Evolutionary conservation across 257 asterid species (phyloP).

Genomic region (Solanum okadae): DNA sequence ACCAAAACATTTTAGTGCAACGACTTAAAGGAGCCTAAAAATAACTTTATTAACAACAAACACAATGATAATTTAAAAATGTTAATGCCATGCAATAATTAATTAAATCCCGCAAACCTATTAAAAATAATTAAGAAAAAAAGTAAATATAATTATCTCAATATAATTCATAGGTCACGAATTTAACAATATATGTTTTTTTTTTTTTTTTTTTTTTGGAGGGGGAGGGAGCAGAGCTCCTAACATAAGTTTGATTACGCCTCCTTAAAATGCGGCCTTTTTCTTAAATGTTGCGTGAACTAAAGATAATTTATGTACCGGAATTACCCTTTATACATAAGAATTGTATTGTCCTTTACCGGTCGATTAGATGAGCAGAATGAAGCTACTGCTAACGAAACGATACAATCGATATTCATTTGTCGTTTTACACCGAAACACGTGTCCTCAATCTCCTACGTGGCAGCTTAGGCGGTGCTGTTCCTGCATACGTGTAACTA

Average conservation of each 20-base stretch:
- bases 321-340: not conserved
- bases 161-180: no score
- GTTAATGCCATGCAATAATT: not conserved
- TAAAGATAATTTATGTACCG: not conserved
- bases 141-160: not conserved
- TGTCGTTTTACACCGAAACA: not conserved
- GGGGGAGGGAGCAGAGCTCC: not conserved
- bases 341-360: not conserved
- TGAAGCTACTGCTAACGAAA: not conserved
- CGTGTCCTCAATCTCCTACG: not conserved
- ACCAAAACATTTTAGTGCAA: not conserved
- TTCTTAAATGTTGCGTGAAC: not conserved
- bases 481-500: slow-evolving; percentile 25
- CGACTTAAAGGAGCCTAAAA: not conserved
- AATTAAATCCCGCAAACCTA: not conserved
- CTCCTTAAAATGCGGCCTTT: not conserved
- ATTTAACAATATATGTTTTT: no score
- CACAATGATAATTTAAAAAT: not conserved
- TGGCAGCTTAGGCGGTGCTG: slow-evolving; percentile 8
- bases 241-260: not conserved
- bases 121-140: no score
- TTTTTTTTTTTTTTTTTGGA: no score
- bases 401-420: not conserved
- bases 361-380: not conserved
- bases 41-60: not conserved